phyloP scores from a whole-genome alignment of 352 stramenopile species.

The Phytophthora vignae region DNA sequence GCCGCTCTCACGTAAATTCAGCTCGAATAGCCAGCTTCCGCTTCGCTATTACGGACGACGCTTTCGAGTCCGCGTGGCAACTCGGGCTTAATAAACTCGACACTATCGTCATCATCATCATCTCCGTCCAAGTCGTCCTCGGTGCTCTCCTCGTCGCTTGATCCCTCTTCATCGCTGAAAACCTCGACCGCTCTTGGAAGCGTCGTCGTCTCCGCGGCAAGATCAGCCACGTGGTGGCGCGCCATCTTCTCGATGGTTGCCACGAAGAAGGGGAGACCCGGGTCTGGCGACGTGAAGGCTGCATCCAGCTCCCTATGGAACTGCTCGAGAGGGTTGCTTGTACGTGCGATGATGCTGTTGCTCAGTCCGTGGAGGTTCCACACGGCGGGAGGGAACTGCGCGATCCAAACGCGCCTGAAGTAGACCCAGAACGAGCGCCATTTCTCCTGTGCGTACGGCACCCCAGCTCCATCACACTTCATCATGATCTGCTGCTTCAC shows the following conservation, averaged over 20 bases:
- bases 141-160: conserved; percentile 6
- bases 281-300: conserved; percentile 20
- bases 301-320: conserved; percentile 25
- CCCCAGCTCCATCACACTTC: conserved; percentile 12
- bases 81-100: background rate
- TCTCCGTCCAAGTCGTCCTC: background rate
- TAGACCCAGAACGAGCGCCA: conserved; percentile 32
- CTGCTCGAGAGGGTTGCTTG: conserved; percentile 28
- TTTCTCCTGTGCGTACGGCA: conserved; percentile 18
- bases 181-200: conserved; percentile 15
- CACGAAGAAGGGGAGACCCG: conserved; percentile 20
- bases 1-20: too few relatives aligned
- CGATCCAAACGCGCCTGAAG: conserved; percentile 28
- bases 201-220: conserved; percentile 23
- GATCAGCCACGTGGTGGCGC: conserved; percentile 25
- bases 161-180: conserved; percentile 9
- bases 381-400: conserved; percentile 11
- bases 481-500: conserved; percentile 26
- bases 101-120: background rate
- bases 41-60: background rate
- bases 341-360: conserved; percentile 24
- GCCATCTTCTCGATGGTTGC: conserved; percentile 26
- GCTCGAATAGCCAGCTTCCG: background rate
- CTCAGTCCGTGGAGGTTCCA: conserved; percentile 31
- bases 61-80: background rate